phyloP scores from a whole-genome alignment of 2,329 filamentous ascomycete genomes.

The Apiospora aurea region DNA sequence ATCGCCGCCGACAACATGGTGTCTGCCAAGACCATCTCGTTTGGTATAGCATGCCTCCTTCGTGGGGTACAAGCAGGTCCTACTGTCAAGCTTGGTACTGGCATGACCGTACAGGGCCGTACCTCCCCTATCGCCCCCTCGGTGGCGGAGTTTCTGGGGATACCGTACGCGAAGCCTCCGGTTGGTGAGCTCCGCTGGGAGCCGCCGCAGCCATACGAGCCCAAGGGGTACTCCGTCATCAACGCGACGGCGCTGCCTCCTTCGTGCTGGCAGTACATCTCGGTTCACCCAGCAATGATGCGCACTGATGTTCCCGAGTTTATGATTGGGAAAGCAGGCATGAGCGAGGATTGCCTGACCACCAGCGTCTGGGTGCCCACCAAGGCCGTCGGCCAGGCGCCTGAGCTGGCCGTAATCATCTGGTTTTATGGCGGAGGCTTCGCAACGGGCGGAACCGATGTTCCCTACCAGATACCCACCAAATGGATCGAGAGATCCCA shows the following conservation, averaged over 20 bases:
- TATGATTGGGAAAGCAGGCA: slow-evolving; percentile 32
- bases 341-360: slow-evolving; percentile 27
- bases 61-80: neutral
- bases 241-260: slow-evolving; percentile 32
- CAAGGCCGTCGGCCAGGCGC: neutral
- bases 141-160: slow-evolving; percentile 37
- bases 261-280: slow-evolving; percentile 36
- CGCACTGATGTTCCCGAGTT: slow-evolving; percentile 35
- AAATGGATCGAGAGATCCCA: slow-evolving; percentile 41
- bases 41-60: slow-evolving; percentile 4
- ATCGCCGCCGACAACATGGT: neutral
- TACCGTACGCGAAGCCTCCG: slow-evolving; percentile 41
- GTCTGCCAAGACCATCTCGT: neutral
- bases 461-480: slow-evolving; percentile 47
- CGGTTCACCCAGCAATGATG: slow-evolving; percentile 20
- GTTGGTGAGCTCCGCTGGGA: slow-evolving; percentile 36
- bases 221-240: slow-evolving; percentile 26
- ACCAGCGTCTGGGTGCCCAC: slow-evolving; percentile 20
- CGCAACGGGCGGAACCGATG: slow-evolving; percentile 44
- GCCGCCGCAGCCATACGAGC: slow-evolving; percentile 32
- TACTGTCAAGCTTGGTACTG: neutral
- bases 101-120: slow-evolving; percentile 9
- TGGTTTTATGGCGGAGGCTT: slow-evolving; percentile 47
- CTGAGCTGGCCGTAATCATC: slow-evolving; percentile 22
- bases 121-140: slow-evolving; percentile 2